phyloP scores from a whole-genome alignment of 2,329 filamentous ascomycete genomes.

The Ophiobolus disseminans region DNA sequence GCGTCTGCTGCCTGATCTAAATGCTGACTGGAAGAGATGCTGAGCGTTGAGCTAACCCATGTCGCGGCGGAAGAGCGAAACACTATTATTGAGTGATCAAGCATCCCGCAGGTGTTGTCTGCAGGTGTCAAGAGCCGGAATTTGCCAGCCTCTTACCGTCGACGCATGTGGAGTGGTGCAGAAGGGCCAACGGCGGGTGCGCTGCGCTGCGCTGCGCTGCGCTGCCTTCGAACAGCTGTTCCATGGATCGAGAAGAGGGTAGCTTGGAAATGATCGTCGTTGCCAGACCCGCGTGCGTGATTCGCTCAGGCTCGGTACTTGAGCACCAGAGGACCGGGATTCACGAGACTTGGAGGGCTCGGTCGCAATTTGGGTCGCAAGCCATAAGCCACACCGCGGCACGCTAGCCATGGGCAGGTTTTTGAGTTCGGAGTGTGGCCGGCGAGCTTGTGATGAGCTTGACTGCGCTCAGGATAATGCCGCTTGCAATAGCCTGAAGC shows the following conservation, averaged over 20 bases:
- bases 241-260: constrained; percentile 15
- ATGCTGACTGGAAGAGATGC: constrained; percentile 4
- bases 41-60: background rate
- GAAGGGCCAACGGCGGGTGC: background rate
- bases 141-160: constrained; percentile 2
- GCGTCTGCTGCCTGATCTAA: constrained; percentile 25
- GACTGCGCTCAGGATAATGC: constrained; percentile 17
- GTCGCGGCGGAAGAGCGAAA: background rate
- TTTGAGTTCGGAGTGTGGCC: constrained; percentile 28
- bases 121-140: background rate
- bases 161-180: background rate
- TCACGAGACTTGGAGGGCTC: constrained; percentile 7
- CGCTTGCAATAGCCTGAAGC: constrained; percentile 32
- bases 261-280: constrained; percentile 14
- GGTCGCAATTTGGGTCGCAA: constrained; percentile 22
- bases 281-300: constrained; percentile 17
- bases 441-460: constrained; percentile 22
- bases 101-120: background rate
- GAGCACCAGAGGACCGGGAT: constrained; percentile 33
- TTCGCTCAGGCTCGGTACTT: constrained; percentile 25
- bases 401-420: constrained; percentile 21
- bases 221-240: constrained; percentile 16
- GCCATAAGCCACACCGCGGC: constrained; percentile 24
- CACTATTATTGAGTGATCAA: background rate
- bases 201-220: too few species aligned